Conservation (phyloP, 352 stramenopile species). For the Pythium aristosporum region DNA sequence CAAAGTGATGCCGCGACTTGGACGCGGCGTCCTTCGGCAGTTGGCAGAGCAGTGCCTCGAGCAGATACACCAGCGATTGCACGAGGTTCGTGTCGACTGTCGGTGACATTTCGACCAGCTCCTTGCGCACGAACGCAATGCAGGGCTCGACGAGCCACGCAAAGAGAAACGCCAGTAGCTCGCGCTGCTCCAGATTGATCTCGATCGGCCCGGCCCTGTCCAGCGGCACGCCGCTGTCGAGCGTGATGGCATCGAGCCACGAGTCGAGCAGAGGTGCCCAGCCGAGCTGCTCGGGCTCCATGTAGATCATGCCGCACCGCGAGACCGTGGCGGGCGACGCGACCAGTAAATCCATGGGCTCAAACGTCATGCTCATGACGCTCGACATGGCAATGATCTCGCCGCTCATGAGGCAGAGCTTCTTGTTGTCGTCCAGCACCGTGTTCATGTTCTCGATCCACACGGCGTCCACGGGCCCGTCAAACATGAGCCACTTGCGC, state of each 20-base stretch:
- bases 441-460: slow-evolving; percentile 98
- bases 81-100: slow-evolving; percentile 92
- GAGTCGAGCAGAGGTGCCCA: slow-evolving; percentile 86
- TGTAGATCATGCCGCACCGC: slow-evolving; percentile 96
- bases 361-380: slow-evolving; percentile 98
- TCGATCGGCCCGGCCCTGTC: slow-evolving; percentile 52
- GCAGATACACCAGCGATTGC: slow-evolving; percentile 84
- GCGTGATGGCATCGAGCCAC: slow-evolving; percentile 82
- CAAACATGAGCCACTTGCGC: slow-evolving; percentile 96
- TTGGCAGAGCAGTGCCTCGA: slow-evolving; percentile 75
- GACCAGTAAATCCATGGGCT: slow-evolving; percentile 93
- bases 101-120: slow-evolving; percentile 82
- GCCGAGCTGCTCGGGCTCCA: slow-evolving; percentile 92
- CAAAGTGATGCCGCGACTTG: slow-evolving; percentile 65
- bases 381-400: slow-evolving; percentile 95
- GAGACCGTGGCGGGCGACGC: slow-evolving; percentile 94
- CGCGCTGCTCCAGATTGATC: slow-evolving; percentile 72
- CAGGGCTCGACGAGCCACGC: slow-evolving; percentile 88
- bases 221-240: slow-evolving; percentile 16
- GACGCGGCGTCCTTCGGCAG: slow-evolving; percentile 65
- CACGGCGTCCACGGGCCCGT: slow-evolving; percentile 93
- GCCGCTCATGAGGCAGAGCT: slow-evolving; percentile 92
- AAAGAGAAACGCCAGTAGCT: slow-evolving; percentile 77
- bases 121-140: slow-evolving; percentile 87
- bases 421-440: slow-evolving; percentile 96